These are phyloP conservation scores for Mycena vitilis DNA, from an alignment of 768 basidiomycete genomes.

Conservation along the genomic window DNA sequence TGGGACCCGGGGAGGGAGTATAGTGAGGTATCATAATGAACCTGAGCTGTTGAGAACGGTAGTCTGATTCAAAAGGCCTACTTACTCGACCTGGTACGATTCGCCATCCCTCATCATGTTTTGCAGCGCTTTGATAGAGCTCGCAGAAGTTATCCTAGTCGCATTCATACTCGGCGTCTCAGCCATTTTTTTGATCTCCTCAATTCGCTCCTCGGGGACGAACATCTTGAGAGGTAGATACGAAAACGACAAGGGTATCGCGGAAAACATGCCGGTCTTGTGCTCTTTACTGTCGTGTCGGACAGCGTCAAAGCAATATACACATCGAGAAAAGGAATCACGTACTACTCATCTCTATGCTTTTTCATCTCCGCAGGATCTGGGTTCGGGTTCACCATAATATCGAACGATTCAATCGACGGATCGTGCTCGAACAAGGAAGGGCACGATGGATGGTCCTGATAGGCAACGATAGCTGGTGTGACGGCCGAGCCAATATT, in stretches of 20 bases:
- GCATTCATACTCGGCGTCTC: neutral
- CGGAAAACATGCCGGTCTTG: conserved; percentile 17
- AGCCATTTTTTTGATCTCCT: conserved; percentile 15
- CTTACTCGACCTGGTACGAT: conserved; percentile 20
- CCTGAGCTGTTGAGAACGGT: neutral
- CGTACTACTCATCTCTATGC: conserved; percentile 17
- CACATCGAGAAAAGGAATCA: neutral
- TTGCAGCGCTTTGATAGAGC: neutral
- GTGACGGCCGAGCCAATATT: no score
- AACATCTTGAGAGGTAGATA: conserved; percentile 15
- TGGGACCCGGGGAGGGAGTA: conserved; percentile 18
- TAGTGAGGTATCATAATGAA: conserved; percentile 29
- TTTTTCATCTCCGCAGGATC: conserved; percentile 4
- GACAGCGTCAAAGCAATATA: neutral
- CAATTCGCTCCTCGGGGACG: conserved; percentile 5
- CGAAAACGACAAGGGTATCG: conserved; percentile 17
- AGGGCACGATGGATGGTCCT: conserved; percentile 13
- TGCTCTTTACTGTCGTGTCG: neutral
- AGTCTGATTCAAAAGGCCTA: neutral
- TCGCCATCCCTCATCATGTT: conserved; percentile 17
- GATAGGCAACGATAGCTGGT: no score
- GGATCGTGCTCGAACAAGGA: conserved; percentile 18
- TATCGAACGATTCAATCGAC: conserved; percentile 16
- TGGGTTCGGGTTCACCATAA: conserved; percentile 5
- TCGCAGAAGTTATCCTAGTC: conserved; percentile 14